phyloP scores from a whole-genome alignment of 306 rosid genomes.

The Malus sylvestris region DNA sequence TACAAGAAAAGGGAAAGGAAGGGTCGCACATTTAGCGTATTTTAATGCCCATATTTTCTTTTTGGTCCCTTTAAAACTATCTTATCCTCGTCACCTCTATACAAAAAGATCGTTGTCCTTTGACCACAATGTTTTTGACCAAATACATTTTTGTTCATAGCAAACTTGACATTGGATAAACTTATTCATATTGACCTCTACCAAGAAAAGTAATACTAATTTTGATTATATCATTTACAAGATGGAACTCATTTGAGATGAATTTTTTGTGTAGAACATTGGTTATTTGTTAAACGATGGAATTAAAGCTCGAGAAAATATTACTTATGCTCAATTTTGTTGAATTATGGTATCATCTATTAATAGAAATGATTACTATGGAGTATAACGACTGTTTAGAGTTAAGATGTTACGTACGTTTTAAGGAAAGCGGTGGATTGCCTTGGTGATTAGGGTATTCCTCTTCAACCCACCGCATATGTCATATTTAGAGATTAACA shows the following conservation, averaged over 20 bases:
- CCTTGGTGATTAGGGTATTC: rapidly evolving
- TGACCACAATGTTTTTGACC: not conserved
- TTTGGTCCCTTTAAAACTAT: not conserved
- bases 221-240: not conserved
- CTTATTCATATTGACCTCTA: not conserved
- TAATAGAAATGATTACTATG: no score
- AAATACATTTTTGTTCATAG: not conserved
- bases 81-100: not conserved
- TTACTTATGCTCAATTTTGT: not conserved
- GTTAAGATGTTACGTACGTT: no score
- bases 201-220: no score
- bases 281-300: not conserved
- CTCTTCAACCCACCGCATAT: not conserved
- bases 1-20: not conserved
- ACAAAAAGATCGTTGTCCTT: not conserved
- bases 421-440: not conserved
- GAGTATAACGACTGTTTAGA: not conserved
- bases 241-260: not conserved
- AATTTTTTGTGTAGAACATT: no score
- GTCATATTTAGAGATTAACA: no score
- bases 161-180: not conserved
- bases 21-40: not conserved
- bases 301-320: not conserved
- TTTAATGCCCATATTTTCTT: not conserved
- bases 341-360: no score